Evolutionary conservation across 805 yeast genomes (phyloP).

Genomic region (Ogataea chonburiensis): DNA sequence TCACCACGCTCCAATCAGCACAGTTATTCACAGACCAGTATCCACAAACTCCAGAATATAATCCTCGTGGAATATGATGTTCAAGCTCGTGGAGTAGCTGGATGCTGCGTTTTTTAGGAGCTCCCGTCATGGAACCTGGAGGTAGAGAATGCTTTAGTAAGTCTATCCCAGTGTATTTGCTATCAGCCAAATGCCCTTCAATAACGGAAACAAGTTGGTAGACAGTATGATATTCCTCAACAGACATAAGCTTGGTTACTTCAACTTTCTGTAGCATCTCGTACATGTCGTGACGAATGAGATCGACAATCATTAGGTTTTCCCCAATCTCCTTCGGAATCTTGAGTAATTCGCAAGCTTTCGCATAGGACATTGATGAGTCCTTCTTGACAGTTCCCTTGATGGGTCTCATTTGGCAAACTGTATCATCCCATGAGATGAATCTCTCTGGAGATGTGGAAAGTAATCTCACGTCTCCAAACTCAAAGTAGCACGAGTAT

Average conservation of each 20-base stretch:
- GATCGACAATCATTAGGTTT: conserved; percentile 93
- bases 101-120: conserved; percentile 92
- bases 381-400: conserved; percentile 89
- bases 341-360: conserved; percentile 63
- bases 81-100: conserved; percentile 70
- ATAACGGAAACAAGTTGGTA: conserved; percentile 91
- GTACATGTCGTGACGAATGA: conserved; percentile 87
- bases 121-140: conserved; percentile 99
- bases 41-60: conserved; percentile 94
- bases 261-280: conserved; percentile 62
- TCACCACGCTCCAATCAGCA: conserved; percentile 96
- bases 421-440: conserved; percentile 63
- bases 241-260: conserved; percentile 80
- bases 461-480: conserved; percentile 60
- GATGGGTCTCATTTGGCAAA: conserved; percentile 86
- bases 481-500: conserved; percentile 75
- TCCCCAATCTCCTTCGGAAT: conserved; percentile 95
- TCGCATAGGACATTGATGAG: conserved; percentile 48
- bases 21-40: conserved; percentile 87
- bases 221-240: conserved; percentile 90
- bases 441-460: conserved; percentile 97
- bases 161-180: conserved; percentile 66
- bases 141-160: conserved; percentile 78
- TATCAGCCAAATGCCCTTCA: conserved; percentile 50
- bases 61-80: conserved; percentile 61